phyloP scores from a whole-genome alignment of 225 moss, liverwort and hornwort species.

The Sphagnum tenellum region DNA sequence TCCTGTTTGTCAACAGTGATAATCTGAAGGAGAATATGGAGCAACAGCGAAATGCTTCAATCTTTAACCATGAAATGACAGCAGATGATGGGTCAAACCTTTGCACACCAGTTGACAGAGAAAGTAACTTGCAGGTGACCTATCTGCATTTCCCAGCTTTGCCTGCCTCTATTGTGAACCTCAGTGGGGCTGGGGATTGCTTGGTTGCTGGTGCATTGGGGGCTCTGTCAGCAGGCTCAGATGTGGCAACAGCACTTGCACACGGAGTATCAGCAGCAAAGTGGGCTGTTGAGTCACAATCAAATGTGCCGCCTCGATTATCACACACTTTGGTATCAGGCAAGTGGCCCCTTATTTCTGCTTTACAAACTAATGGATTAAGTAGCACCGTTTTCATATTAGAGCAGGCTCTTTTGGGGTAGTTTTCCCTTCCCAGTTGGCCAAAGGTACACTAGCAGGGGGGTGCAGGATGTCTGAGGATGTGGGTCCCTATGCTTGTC shows the following conservation, averaged over 20 bases:
- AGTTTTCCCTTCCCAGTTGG: too few relatives aligned
- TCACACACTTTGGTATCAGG: slow-evolving; percentile 34
- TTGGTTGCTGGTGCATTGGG: slow-evolving; percentile 78
- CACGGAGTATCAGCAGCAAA: slow-evolving; percentile 83
- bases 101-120: not conserved
- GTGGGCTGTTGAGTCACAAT: slow-evolving; percentile 77
- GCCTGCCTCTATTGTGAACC: slow-evolving; percentile 66
- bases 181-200: slow-evolving; percentile 94
- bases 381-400: too few relatives aligned
- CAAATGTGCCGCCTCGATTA: slow-evolving; percentile 49
- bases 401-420: too few relatives aligned
- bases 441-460: too few relatives aligned
- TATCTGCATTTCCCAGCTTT: slow-evolving; percentile 70
- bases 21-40: not conserved
- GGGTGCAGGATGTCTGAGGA: too few relatives aligned
- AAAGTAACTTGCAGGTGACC: slow-evolving; percentile 18
- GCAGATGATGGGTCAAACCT: not conserved
- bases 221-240: slow-evolving; percentile 38
- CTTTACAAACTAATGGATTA: too few relatives aligned
- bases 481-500: too few relatives aligned
- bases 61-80: not conserved
- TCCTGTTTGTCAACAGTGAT: not conserved
- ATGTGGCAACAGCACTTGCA: slow-evolving; percentile 47
- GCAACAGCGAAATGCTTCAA: not conserved
- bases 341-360: slow-evolving; percentile 2